Conservation (phyloP, 2,329 filamentous ascomycete species). For the Fusarium sarcochroum region DNA sequence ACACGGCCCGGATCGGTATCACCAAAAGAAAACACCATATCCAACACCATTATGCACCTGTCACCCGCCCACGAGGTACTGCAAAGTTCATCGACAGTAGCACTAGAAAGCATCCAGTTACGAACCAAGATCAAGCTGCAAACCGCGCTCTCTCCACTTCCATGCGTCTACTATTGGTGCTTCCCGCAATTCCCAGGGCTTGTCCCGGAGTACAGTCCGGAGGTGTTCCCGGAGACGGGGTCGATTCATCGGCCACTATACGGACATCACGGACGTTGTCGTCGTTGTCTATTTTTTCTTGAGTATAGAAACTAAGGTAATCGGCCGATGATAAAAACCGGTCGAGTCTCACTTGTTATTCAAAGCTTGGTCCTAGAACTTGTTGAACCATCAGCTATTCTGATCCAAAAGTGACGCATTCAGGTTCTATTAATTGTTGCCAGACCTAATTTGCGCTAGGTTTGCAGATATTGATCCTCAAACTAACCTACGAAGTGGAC, state of each 20-base stretch:
- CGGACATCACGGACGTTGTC: conserved; percentile 6
- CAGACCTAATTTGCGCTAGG: conserved; percentile 19
- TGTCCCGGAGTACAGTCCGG: conserved; percentile 39
- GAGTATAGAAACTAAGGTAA: conserved; percentile 2
- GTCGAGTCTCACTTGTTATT: conserved; percentile 18
- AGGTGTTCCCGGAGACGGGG: conserved; percentile 37
- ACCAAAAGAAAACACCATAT: conserved; percentile 14
- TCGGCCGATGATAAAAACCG: conserved; percentile 1
- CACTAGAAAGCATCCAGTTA: conserved; percentile 18
- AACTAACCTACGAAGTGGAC: conserved; percentile 36
- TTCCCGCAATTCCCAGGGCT: conserved; percentile 24
- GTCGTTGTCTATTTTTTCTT: background rate
- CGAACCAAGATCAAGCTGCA: conserved; percentile 27
- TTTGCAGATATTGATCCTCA: conserved; percentile 10
- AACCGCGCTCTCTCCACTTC: conserved; percentile 31
- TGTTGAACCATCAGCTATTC: conserved; percentile 1
- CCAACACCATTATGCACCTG: conserved; percentile 34
- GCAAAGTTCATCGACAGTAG: conserved; percentile 20
- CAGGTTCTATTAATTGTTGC: conserved; percentile 12
- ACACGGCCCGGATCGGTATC: conserved; percentile 12
- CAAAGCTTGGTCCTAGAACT: conserved; percentile 13
- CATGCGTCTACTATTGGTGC: conserved; percentile 21
- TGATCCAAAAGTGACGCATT: conserved; percentile 39
- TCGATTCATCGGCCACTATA: conserved; percentile 34
- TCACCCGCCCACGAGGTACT: conserved; percentile 29